Percentiles rank a stretch among this genome's conserved stretches.
Conservation (phyloP, 2,329 filamentous ascomycete species). For the Lecanosticta acicola region DNA sequence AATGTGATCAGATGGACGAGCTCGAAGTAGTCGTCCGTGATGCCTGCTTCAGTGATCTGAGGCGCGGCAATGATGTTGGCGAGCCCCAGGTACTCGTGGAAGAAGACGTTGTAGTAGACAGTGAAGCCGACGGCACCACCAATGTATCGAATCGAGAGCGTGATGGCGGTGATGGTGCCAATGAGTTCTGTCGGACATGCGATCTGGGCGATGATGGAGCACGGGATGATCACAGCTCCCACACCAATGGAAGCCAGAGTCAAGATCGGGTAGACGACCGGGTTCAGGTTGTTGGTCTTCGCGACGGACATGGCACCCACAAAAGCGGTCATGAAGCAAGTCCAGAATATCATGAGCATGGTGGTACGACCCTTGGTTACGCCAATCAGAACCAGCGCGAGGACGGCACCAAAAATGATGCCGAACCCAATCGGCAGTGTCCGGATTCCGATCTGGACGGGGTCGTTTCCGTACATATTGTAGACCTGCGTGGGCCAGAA, state of each 20-base stretch:
- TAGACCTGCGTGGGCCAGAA: slow-evolving; percentile 62
- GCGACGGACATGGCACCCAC: slow-evolving; percentile 28
- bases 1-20: slow-evolving; percentile 19
- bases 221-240: slow-evolving; percentile 62
- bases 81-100: slow-evolving; percentile 33
- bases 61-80: slow-evolving; percentile 16
- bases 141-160: slow-evolving; percentile 61
- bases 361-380: slow-evolving; percentile 55
- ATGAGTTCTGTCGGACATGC: slow-evolving; percentile 65
- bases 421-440: slow-evolving; percentile 60
- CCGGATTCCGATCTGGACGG: slow-evolving; percentile 58
- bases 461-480: slow-evolving; percentile 58
- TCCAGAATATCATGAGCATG: slow-evolving; percentile 55
- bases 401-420: slow-evolving; percentile 56
- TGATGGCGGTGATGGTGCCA: slow-evolving; percentile 62
- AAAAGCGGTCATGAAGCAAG: slow-evolving; percentile 59
- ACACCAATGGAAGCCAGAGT: slow-evolving; percentile 59
- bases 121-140: slow-evolving; percentile 54
- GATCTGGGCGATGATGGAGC: slow-evolving; percentile 61
- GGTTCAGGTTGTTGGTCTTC: slow-evolving; percentile 23
- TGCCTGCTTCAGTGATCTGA: slow-evolving; percentile 14
- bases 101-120: slow-evolving; percentile 50
- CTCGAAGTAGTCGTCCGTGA: slow-evolving; percentile 12
- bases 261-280: slow-evolving; percentile 43
- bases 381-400: slow-evolving; percentile 54